Evolutionary conservation across 2,329 filamentous ascomycete genomes (phyloP).

Genomic region (Teratosphaeria nubilosa): DNA sequence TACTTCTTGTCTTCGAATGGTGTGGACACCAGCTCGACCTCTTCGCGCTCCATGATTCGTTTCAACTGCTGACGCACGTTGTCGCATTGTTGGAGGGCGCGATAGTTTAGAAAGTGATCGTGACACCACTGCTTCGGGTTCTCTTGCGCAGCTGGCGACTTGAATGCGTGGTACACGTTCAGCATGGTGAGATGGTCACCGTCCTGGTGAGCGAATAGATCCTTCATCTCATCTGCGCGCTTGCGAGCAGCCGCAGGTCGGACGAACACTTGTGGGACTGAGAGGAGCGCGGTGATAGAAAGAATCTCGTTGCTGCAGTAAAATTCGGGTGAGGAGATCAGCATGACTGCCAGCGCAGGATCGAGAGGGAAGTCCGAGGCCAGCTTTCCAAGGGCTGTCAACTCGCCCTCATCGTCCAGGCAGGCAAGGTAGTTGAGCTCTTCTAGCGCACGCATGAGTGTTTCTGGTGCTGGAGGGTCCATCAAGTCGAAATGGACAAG

Average conservation of each 20-base stretch:
- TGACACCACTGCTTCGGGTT: conserved; percentile 90
- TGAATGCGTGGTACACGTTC: conserved; percentile 98
- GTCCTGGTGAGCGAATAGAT: conserved; percentile 80
- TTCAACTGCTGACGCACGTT: conserved; percentile 86
- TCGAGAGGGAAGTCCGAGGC: conserved; percentile 95
- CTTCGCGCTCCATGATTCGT: conserved; percentile 92
- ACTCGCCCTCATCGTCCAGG: conserved; percentile 88
- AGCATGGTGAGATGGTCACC: conserved; percentile 93
- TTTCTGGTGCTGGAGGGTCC: conserved; percentile 96
- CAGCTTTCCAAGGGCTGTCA: conserved; percentile 73
- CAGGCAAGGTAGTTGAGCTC: conserved; percentile 97
- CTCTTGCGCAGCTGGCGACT: conserved; percentile 56
- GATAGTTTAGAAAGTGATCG: conserved; percentile 86
- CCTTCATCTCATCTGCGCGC: conserved; percentile 95
- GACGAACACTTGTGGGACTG: conserved; percentile 87
- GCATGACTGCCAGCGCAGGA: conserved; percentile 89
- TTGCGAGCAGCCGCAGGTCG: conserved; percentile 77
- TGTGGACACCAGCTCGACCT: conserved; percentile 76
- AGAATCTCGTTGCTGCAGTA: conserved; percentile 98
- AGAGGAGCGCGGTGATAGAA: conserved; percentile 85
- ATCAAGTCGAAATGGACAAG: conserved; percentile 97
- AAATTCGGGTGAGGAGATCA: conserved; percentile 94
- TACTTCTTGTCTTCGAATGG: conserved; percentile 93
- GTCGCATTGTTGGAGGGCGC: conserved; percentile 83
- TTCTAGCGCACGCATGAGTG: conserved; percentile 93